Evolutionary conservation across 2,329 filamentous ascomycete genomes (phyloP).

Genomic region (Trichoderma sp.): DNA sequence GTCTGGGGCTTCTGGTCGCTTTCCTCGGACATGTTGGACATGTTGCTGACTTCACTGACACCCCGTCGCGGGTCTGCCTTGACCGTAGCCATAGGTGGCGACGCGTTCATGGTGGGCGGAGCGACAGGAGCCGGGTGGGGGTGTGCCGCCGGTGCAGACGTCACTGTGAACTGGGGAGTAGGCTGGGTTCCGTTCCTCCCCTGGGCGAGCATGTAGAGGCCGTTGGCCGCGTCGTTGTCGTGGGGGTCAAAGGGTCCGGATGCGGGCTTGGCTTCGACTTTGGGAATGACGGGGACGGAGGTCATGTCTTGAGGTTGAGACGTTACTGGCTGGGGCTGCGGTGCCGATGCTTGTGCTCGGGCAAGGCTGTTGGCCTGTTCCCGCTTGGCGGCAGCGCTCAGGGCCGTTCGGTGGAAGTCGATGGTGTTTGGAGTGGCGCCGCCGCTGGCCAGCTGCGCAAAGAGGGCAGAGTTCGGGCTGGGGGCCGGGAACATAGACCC

Average conservation of each 20-base stretch:
- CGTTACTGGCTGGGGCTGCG: conserved; percentile 40
- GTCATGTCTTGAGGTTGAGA: conserved; percentile 59
- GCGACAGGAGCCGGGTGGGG: conserved; percentile 50
- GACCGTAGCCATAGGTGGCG: conserved; percentile 54
- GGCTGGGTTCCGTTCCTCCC: conserved; percentile 60
- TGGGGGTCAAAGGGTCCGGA: conserved; percentile 79
- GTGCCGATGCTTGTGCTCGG: conserved; percentile 32
- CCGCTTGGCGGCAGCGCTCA: conserved; percentile 73
- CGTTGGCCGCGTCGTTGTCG: conserved; percentile 94
- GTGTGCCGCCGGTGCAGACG: conserved; percentile 52
- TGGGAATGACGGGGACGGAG: conserved; percentile 46
- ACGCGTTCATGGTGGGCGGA: conserved; percentile 45
- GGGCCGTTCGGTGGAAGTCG: conserved; percentile 91
- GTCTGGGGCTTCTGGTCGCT: conserved; percentile 68
- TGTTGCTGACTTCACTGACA: conserved; percentile 69
- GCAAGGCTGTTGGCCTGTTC: conserved; percentile 48
- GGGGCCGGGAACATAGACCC: conserved; percentile 96
- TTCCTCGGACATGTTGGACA: conserved; percentile 73
- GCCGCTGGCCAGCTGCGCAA: conserved; percentile 76
- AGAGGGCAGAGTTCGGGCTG: conserved; percentile 81
- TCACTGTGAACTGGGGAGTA: conserved; percentile 51
- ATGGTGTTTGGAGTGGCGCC: conserved; percentile 86
- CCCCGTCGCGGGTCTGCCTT: conserved; percentile 56
- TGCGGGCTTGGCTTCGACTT: conserved; percentile 54
- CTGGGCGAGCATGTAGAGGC: conserved; percentile 83